Conservation (phyloP, 1,139 yeast genomes). For the Kodamaea ohmeri region DNA sequence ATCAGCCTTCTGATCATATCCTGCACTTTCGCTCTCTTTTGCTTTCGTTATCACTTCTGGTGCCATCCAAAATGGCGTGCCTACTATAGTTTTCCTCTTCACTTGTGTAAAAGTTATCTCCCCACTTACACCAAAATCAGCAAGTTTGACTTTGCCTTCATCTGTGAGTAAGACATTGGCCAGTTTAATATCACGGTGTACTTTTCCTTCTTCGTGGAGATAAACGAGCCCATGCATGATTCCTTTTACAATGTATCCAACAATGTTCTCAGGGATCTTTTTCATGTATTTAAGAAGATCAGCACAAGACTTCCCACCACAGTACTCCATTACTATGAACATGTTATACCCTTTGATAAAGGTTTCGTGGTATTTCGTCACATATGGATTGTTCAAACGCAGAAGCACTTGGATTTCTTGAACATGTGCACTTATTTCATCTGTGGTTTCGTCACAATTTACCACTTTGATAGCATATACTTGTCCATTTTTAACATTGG, state of each 20-base stretch:
- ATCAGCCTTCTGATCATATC: constrained; percentile 78
- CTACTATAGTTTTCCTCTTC: constrained; percentile 72
- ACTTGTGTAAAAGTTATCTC: constrained; percentile 62
- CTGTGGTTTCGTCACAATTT: constrained; percentile 70
- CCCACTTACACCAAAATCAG: constrained; percentile 88
- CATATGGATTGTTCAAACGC: constrained; percentile 57
- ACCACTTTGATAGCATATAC: constrained; percentile 78
- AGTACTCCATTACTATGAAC: constrained; percentile 91
- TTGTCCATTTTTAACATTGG: constrained; percentile 26
- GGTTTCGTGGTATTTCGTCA: constrained; percentile 65
- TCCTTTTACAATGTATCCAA: constrained; percentile 57
- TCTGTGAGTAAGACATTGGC: constrained; percentile 73
- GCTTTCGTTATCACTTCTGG: constrained; percentile 68
- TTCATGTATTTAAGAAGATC: constrained; percentile 48
- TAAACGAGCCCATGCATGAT: constrained; percentile 66
- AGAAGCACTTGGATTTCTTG: constrained; percentile 77
- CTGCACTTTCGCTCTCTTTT: constrained; percentile 57
- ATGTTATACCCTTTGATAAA: constrained; percentile 60
- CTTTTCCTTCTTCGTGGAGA: constrained; percentile 66
- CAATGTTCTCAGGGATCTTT: constrained; percentile 54
- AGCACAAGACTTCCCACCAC: constrained; percentile 89
- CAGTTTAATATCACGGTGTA: constrained; percentile 84
- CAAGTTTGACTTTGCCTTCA: constrained; percentile 63
- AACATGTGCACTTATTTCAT: constrained; percentile 63
- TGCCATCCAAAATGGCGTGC: constrained; percentile 95